A percentile compares a stretch with the other conserved stretches of the same genome.
phyloP scores from a whole-genome alignment of 2,329 filamentous ascomycete genomes.

The Pochonia chlamydosporia region DNA sequence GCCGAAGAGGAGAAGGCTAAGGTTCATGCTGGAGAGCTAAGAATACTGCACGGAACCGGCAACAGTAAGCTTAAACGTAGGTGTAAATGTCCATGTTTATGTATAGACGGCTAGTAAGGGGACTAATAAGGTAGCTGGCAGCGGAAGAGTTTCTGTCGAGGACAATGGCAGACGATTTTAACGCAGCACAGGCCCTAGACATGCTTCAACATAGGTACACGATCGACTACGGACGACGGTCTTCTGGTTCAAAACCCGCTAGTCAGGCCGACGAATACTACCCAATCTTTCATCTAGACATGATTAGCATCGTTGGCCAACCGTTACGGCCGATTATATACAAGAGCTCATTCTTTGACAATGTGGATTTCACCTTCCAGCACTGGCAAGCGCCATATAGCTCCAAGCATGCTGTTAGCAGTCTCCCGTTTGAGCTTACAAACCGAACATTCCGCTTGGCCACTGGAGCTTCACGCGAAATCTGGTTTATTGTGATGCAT shows the following conservation, averaged over 20 bases:
- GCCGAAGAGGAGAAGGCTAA: too few species aligned
- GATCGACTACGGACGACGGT: slow-evolving; percentile 1
- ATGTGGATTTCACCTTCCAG: neutral
- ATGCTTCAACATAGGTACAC: neutral
- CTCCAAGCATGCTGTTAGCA: neutral
- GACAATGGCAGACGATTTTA: neutral
- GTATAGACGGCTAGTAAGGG: too few species aligned
- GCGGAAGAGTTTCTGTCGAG: neutral
- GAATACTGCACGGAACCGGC: too few species aligned
- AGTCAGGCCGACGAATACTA: neutral
- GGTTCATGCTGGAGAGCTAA: too few species aligned
- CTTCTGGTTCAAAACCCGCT: neutral
- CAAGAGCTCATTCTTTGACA: neutral
- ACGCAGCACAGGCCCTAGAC: neutral
- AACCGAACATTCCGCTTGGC: slow-evolving; percentile 4
- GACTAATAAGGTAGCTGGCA: too few species aligned
- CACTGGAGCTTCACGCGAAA: neutral
- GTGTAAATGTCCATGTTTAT: too few species aligned
- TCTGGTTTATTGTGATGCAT: slow-evolving; percentile 6
- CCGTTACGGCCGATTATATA: neutral
- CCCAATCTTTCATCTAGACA: neutral
- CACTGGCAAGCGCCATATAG: slow-evolving; percentile 2
- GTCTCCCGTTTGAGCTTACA: neutral
- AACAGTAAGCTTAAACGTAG: too few species aligned
- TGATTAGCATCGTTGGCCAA: neutral